Evolutionary conservation across 495 filamentous ascomycete genomes (phyloP), one percentile per base, ranked within the genome.

Genomic region (Barbatosphaeria neglecta): DNA sequence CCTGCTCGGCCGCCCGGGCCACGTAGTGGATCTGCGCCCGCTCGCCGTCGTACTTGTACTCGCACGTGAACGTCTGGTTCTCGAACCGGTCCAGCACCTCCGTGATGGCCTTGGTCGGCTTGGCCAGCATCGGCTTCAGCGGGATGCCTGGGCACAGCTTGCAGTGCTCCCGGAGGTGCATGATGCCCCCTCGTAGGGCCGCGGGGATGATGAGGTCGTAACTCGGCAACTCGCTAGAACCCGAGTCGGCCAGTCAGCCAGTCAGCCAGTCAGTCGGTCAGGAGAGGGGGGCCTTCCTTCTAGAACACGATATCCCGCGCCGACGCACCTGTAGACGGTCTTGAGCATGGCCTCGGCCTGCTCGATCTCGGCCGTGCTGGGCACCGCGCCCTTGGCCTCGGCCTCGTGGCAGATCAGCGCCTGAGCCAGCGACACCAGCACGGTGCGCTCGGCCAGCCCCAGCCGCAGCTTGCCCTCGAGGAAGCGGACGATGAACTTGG

Each of bases 41-140:
- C 63, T 98, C 92, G 22, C 92, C 92, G 54, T 98, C 92, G 55
- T 98, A 98, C 58, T 98, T 98, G 70, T 94, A 98, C 58, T 98
- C 92, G 67, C 93, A 98, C 15, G 92, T 97, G 53, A 97, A 98
- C 6, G 84, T 83, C 60, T 93, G 90, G 28, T 84, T 80, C 66
- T 97, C 92, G 54, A 98, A 98, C 15, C 93, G 85, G 65, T 98
- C 92, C 1, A 97, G 79, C 0, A 98, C 93, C 64, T 98, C 92
- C 0, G 88, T 93, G 53, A 98, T 97, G n/a, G 92, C 87, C 63
- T 98, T 98, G 0, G 93, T 98, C 1, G 92, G 93, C 54, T 96
- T 97, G 6, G 92, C 92, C 68, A 98, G 78, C 92, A 98, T 98
- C 54, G 92, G 92, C 64, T 97, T 98, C 28, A 98, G 76, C 17